These are phyloP conservation scores for Suillus subaureus DNA, from an alignment of 768 basidiomycete species.

Conservation along the genomic window DNA sequence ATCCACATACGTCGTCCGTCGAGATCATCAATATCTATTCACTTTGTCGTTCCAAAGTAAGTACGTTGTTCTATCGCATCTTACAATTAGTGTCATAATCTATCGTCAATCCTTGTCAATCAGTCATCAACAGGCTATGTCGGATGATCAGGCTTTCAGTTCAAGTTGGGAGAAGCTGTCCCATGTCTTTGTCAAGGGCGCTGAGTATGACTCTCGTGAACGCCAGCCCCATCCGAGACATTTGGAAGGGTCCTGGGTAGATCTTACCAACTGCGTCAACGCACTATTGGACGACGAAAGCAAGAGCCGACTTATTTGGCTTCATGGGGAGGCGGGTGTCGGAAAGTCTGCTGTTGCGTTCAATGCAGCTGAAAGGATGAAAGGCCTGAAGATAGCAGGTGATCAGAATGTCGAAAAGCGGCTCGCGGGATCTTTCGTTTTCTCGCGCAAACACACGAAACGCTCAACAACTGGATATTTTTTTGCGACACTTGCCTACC, in stretches of 20 bases:
- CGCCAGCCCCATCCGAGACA: not conserved
- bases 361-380: not conserved
- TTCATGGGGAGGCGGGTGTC: not conserved
- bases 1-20: too few relatives aligned
- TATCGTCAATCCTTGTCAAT: not conserved
- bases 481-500: not conserved
- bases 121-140: not conserved
- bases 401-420: not conserved
- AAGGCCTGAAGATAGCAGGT: not conserved
- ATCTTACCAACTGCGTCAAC: not conserved
- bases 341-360: not conserved
- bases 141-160: too few relatives aligned
- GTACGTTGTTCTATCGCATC: not conserved
- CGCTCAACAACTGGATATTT: not conserved
- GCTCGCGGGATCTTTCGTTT: not conserved
- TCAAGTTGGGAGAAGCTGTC: not conserved
- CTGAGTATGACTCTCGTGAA: not conserved
- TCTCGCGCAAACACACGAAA: not conserved
- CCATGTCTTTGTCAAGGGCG: not conserved
- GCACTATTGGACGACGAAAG: not conserved
- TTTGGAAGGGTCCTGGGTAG: not conserved
- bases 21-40: too few relatives aligned
- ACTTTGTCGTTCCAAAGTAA: too few relatives aligned
- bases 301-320: not conserved
- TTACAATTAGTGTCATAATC: not conserved